phyloP scores from a whole-genome alignment of 352 stramenopile genomes.

The Pythium pectinolyticum region DNA sequence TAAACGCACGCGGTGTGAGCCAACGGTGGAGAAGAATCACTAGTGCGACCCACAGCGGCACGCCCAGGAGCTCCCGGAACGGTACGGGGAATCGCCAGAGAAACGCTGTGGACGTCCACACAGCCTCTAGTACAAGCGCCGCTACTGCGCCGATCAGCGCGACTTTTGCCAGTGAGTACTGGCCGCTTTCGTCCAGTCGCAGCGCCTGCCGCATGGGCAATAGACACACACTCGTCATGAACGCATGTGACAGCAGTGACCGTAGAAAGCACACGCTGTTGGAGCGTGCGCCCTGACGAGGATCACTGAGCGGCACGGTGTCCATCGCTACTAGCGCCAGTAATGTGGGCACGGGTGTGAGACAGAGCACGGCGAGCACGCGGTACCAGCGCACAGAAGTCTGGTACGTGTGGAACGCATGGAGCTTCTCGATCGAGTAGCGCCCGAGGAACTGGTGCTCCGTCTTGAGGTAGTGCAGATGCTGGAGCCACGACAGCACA shows the following conservation, averaged over 20 bases:
- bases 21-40: neutral
- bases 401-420: constrained; percentile 37
- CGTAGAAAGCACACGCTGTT: constrained; percentile 19
- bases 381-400: neutral
- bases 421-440: constrained; percentile 36
- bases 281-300: neutral
- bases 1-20: constrained; percentile 3
- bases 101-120: constrained; percentile 19
- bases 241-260: constrained; percentile 6
- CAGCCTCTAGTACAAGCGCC: constrained; percentile 6
- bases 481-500: constrained; percentile 3
- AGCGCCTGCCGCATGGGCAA: constrained; percentile 22
- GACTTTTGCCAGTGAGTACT: constrained; percentile 5
- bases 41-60: neutral
- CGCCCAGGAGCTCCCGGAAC: constrained; percentile 20
- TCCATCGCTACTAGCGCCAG: constrained; percentile 12
- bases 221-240: constrained; percentile 12
- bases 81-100: constrained; percentile 21
- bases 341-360: constrained; percentile 21
- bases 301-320: constrained; percentile 13
- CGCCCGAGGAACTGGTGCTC: constrained; percentile 32
- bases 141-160: constrained; percentile 14
- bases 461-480: constrained; percentile 28
- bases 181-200: constrained; percentile 1
- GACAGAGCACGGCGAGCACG: constrained; percentile 25